Conservation (phyloP, 2,329 filamentous ascomycete species). For the Teratosphaeria nubilosa region DNA sequence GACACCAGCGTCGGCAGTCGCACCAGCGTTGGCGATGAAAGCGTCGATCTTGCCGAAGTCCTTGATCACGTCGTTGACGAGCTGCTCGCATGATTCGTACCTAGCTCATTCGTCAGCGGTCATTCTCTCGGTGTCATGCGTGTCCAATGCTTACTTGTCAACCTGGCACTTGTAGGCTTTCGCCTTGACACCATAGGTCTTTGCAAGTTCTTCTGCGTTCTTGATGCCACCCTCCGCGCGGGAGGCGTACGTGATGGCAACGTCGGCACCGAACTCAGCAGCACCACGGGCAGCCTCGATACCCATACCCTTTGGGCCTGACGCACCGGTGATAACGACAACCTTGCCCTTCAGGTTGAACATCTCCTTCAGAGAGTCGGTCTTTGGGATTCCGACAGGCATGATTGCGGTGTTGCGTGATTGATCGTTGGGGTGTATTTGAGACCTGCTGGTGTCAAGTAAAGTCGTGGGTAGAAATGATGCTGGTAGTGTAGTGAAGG, state of each 20-base stretch:
- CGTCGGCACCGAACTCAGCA: conserved; percentile 54
- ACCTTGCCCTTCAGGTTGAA: conserved; percentile 45
- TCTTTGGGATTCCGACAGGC: conserved; percentile 49
- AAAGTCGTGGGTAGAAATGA: neutral
- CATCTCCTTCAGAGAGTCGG: conserved; percentile 48
- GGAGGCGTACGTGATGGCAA: conserved; percentile 58
- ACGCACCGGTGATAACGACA: conserved; percentile 43
- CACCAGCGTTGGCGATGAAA: conserved; percentile 61
- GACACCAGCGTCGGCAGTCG: conserved; percentile 58
- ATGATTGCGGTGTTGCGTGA: conserved; percentile 22
- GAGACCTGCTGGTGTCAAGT: neutral
- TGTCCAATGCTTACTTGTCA: conserved; percentile 27
- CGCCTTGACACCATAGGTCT: conserved; percentile 53
- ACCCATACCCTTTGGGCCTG: conserved; percentile 57
- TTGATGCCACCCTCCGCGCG: conserved; percentile 52
- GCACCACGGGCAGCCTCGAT: conserved; percentile 56
- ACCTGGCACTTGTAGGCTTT: conserved; percentile 60
- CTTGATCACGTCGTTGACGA: conserved; percentile 49
- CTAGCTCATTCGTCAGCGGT: neutral
- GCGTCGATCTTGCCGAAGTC: conserved; percentile 63
- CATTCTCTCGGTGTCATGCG: neutral
- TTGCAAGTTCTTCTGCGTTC: conserved; percentile 52
- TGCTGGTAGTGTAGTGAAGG: neutral
- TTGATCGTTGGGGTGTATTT: neutral
- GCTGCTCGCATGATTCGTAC: conserved; percentile 45